Evolutionary conservation across 805 yeast species (phyloP).

Genomic region (Pichia kluyveri): DNA sequence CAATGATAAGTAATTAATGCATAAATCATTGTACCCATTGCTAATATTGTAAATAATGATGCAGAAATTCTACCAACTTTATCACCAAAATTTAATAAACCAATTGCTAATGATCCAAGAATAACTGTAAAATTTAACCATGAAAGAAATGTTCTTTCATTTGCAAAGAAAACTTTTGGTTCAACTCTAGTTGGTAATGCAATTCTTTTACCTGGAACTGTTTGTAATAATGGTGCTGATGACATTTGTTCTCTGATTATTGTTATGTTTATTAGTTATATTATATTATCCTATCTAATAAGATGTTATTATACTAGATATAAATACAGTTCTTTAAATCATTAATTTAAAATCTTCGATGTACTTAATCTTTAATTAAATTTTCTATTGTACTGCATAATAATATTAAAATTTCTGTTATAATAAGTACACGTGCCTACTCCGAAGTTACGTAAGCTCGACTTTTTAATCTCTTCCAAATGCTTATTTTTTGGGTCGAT

Average conservation of each 20-base stretch:
- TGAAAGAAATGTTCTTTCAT: constrained; percentile 95
- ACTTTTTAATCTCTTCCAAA: too few relatives aligned
- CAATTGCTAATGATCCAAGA: constrained; percentile 93
- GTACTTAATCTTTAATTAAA: too few relatives aligned
- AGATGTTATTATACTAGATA: too few relatives aligned
- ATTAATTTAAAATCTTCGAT: too few relatives aligned
- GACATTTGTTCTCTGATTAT: constrained; percentile 39
- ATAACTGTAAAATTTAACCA: constrained; percentile 99
- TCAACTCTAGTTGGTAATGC: constrained; percentile 97
- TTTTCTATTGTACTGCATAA: too few relatives aligned
- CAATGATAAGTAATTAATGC: constrained; percentile 96
- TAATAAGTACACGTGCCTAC: too few relatives aligned
- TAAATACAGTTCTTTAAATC: too few relatives aligned
- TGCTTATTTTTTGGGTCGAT: too few relatives aligned
- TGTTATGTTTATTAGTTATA: too few relatives aligned
- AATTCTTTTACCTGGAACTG: constrained; percentile 69
- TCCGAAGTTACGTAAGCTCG: too few relatives aligned
- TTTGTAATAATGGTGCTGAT: constrained; percentile 63
- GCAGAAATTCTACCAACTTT: constrained; percentile 87
- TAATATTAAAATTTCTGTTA: too few relatives aligned
- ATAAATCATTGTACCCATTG: constrained; percentile 96
- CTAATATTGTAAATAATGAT: constrained; percentile 86
- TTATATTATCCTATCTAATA: too few relatives aligned
- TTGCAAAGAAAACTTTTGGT: constrained; percentile 98
- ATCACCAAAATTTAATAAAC: constrained; percentile 94